Evolutionary conservation across 164 flowering plant genomes (phyloP).

Genomic region (Chimonanthus salicifolius): DNA sequence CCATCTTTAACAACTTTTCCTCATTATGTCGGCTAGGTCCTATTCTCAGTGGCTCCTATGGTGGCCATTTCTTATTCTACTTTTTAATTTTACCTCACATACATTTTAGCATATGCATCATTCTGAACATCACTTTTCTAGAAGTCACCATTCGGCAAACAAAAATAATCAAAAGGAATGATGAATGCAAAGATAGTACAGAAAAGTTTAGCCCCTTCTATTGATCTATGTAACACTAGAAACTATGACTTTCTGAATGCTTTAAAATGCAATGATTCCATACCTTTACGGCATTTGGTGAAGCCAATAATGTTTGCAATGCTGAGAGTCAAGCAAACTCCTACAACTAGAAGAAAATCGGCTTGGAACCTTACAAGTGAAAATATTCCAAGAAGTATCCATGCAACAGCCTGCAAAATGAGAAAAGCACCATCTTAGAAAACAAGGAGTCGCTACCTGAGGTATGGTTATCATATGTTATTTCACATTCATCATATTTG

Average conservation of each 20-base stretch:
- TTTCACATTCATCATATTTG: not conserved
- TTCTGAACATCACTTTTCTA: too few relatives aligned
- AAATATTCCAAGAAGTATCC: constrained; percentile 81
- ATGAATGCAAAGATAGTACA: not conserved
- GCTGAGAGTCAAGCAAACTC: constrained; percentile 88
- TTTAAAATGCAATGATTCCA: constrained; percentile 6
- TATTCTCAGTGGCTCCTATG: too few relatives aligned
- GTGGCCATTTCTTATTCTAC: too few relatives aligned
- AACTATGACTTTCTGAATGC: not conserved
- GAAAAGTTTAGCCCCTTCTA: not conserved
- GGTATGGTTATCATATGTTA: not conserved
- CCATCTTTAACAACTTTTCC: too few relatives aligned
- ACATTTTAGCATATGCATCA: too few relatives aligned
- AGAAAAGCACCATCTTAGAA: not conserved
- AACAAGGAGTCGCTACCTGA: not conserved
- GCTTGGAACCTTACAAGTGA: constrained; percentile 92
- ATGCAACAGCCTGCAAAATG: constrained; percentile 64
- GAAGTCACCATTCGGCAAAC: not conserved
- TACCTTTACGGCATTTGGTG: constrained; percentile 93
- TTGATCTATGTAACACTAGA: not conserved
- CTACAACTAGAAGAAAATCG: constrained; percentile 85
- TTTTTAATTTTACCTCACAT: too few relatives aligned
- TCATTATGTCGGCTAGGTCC: too few relatives aligned
- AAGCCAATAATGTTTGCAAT: constrained; percentile 93
- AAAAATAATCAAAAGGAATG: not conserved